A percentile compares a stretch with the other conserved stretches of the same genome.
Conservation (phyloP, 1,284 basidiomycete species). For the Limonomyces culmigenus region DNA sequence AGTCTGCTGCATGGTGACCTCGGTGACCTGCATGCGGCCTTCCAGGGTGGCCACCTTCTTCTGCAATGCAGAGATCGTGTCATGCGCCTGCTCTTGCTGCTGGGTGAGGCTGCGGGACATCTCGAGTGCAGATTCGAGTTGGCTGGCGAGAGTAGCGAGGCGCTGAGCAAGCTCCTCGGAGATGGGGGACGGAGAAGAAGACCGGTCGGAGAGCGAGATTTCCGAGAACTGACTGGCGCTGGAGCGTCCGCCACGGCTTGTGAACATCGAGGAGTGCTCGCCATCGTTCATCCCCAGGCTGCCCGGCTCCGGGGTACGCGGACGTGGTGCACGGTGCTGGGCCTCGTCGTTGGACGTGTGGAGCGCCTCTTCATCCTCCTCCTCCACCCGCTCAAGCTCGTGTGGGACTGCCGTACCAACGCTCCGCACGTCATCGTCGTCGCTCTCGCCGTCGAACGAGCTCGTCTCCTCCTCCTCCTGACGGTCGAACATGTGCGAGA, state of each 20-base stretch:
- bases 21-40: slow-evolving; percentile 20
- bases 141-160: slow-evolving; percentile 51
- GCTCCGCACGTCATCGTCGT: slow-evolving; percentile 35
- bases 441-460: slow-evolving; percentile 19
- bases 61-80: slow-evolving; percentile 65
- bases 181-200: slow-evolving; percentile 14
- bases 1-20: slow-evolving; percentile 23
- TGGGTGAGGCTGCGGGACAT: slow-evolving; percentile 60
- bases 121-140: slow-evolving; percentile 66
- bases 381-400: slow-evolving; percentile 56
- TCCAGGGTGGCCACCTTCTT: slow-evolving; percentile 47
- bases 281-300: slow-evolving; percentile 46
- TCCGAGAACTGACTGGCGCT: slow-evolving; percentile 2
- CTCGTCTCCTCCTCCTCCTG: slow-evolving; percentile 14
- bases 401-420: slow-evolving; percentile 46
- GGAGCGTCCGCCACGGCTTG: slow-evolving; percentile 3
- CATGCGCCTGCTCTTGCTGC: slow-evolving; percentile 67
- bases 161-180: slow-evolving; percentile 54
- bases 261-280: slow-evolving; percentile 15
- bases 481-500: slow-evolving; percentile 11
- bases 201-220: slow-evolving; percentile 8
- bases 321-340: slow-evolving; percentile 17
- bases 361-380: slow-evolving; percentile 53
- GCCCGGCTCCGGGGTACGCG: slow-evolving; percentile 61
- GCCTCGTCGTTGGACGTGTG: slow-evolving; percentile 27